phyloP scores from a whole-genome alignment of 306 rosid genomes.

The Gastrolobium bilobum region DNA sequence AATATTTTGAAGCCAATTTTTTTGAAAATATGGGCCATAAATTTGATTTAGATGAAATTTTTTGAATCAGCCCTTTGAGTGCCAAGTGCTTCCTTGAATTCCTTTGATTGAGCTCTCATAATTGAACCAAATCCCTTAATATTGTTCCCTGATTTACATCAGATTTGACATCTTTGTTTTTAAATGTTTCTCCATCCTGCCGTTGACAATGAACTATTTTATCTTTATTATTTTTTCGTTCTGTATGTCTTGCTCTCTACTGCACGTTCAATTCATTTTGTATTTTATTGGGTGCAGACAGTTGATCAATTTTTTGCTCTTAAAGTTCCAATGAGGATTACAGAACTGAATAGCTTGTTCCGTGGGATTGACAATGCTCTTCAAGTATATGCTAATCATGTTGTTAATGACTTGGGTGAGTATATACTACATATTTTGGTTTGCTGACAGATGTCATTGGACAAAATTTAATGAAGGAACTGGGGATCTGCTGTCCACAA shows the following conservation, averaged over 20 bases:
- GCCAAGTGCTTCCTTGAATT: no score
- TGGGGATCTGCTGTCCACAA: background rate
- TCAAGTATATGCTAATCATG: slow-evolving; percentile 82
- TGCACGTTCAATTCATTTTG: slow-evolving; percentile 33
- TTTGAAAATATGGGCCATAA: no score
- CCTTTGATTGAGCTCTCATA: no score
- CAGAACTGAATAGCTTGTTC: slow-evolving; percentile 86
- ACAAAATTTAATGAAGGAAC: slow-evolving; percentile 27
- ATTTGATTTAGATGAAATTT: no score
- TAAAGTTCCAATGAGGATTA: slow-evolving; percentile 95
- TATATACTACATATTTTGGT: slow-evolving; percentile 33
- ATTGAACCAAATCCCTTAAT: no score
- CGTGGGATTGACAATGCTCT: slow-evolving; percentile 98
- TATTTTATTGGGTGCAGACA: slow-evolving; percentile 70
- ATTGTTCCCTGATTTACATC: background rate
- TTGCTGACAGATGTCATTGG: slow-evolving; percentile 8
- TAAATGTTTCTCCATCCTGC: slow-evolving; percentile 26
- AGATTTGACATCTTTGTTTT: slow-evolving; percentile 7
- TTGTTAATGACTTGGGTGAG: slow-evolving; percentile 83
- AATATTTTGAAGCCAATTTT: no score
- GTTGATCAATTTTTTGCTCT: slow-evolving; percentile 94
- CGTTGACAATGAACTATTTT: slow-evolving; percentile 4
- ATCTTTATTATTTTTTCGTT: background rate
- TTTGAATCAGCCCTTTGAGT: no score
- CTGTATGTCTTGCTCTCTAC: slow-evolving; percentile 16